Conservation (phyloP, 495 filamentous ascomycete genomes). For the Tuber indicum region DNA sequence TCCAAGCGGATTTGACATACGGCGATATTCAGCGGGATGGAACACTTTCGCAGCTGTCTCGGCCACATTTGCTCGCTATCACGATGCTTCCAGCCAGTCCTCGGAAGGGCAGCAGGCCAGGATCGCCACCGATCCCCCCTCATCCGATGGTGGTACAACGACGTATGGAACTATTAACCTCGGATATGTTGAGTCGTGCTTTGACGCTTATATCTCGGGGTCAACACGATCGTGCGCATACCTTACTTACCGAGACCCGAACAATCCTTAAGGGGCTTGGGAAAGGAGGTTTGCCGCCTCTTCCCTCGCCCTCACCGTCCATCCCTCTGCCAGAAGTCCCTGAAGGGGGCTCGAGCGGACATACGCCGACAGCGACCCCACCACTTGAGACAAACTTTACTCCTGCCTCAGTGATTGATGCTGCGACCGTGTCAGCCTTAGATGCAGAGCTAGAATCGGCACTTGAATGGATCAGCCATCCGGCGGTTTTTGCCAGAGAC, state of each 20-base stretch:
- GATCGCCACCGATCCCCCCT: conserved; percentile 82
- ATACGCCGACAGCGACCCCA: conserved; percentile 44
- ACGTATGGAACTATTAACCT: conserved; percentile 95
- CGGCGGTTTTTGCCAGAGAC: conserved; percentile 90
- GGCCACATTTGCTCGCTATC: conserved; percentile 90
- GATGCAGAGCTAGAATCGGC: conserved; percentile 84
- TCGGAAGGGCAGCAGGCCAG: conserved; percentile 55
- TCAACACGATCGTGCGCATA: conserved; percentile 88
- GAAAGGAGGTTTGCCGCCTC: conserved; percentile 90
- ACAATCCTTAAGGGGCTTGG: conserved; percentile 93
- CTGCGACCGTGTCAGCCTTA: conserved; percentile 70
- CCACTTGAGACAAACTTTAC: conserved; percentile 55
- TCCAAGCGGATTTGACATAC: conserved; percentile 91
- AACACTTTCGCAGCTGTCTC: conserved; percentile 74
- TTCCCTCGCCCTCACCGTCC: conserved; percentile 53
- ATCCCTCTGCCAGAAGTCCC: conserved; percentile 32
- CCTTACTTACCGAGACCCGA: conserved; percentile 83
- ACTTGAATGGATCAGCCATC: conserved; percentile 99
- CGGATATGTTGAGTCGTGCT: conserved; percentile 93
- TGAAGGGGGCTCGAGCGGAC: conserved; percentile 28
- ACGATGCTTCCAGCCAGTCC: conserved; percentile 85
- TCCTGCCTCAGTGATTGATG: conserved; percentile 66
- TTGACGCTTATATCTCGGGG: conserved; percentile 84
- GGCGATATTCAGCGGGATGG: conserved; percentile 92
- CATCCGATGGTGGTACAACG: conserved; percentile 94